These are phyloP conservation scores for Microsporum audouinii DNA, from an alignment of 2,329 filamentous ascomycete species.

Conservation along the genomic window DNA sequence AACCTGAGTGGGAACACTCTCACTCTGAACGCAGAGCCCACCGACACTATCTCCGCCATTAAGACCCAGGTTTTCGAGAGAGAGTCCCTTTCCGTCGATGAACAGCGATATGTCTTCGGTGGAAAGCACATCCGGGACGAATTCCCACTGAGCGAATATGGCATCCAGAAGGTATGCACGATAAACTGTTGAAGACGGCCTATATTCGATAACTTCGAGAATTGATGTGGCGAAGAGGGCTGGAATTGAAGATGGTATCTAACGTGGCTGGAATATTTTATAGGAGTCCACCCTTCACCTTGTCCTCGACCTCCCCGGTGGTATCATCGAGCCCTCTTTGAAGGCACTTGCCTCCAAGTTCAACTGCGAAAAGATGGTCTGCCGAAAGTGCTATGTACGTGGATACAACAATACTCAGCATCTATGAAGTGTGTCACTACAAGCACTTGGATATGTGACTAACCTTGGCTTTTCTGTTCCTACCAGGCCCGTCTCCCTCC, in stretches of 20 bases:
- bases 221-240: neutral
- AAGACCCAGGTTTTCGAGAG: slow-evolving; percentile 70
- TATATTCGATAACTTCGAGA: slow-evolving; percentile 22
- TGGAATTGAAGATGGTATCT: neutral
- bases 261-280: slow-evolving; percentile 15
- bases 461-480: neutral
- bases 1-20: slow-evolving; percentile 66
- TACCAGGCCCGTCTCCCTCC: slow-evolving; percentile 69
- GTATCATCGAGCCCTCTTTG: slow-evolving; percentile 45
- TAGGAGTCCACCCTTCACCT: slow-evolving; percentile 56
- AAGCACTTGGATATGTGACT: neutral
- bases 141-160: slow-evolving; percentile 43
- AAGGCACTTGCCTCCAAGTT: slow-evolving; percentile 69
- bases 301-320: slow-evolving; percentile 50
- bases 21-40: slow-evolving; percentile 56
- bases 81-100: slow-evolving; percentile 62
- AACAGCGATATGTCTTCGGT: slow-evolving; percentile 59
- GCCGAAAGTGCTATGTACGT: slow-evolving; percentile 99
- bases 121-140: slow-evolving; percentile 52
- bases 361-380: slow-evolving; percentile 99
- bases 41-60: slow-evolving; percentile 60
- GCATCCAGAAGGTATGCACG: slow-evolving; percentile 51
- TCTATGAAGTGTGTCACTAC: neutral
- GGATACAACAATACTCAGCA: neutral
- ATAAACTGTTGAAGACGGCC: slow-evolving; percentile 41